Evolutionary conservation across 495 filamentous ascomycete genomes (phyloP).

Genomic region (Xylaria longipes): DNA sequence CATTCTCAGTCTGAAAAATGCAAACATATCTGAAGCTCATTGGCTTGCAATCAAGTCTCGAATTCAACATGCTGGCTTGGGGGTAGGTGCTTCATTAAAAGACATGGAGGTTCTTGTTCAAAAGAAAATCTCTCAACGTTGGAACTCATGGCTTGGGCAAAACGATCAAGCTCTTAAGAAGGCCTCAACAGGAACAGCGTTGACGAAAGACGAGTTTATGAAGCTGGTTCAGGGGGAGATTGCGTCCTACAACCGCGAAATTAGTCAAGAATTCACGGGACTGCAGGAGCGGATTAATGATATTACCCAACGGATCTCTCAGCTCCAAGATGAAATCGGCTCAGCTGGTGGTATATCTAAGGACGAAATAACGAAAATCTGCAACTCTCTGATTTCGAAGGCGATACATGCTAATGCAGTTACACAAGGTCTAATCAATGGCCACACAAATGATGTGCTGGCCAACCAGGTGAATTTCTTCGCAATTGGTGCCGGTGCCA

Average conservation of each 20-base stretch:
- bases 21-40: conserved; percentile 41
- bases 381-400: conserved; percentile 39
- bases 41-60: conserved; percentile 47
- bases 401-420: conserved; percentile 48
- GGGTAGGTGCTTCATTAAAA: conserved; percentile 1
- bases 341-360: conserved; percentile 13
- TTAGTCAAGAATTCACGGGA: conserved; percentile 34
- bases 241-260: conserved; percentile 31
- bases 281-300: conserved; percentile 33
- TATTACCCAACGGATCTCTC: conserved; percentile 15
- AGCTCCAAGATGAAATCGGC: conserved; percentile 12
- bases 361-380: conserved; percentile 39
- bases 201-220: conserved; percentile 43
- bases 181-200: conserved; percentile 30
- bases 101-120: conserved; percentile 31
- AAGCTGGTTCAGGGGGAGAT: conserved; percentile 30
- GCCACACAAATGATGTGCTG: conserved; percentile 38
- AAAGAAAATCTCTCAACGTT: conserved; percentile 31
- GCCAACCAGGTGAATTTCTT: conserved; percentile 51
- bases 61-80: conserved; percentile 26
- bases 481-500: conserved; percentile 43
- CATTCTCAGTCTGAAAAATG: conserved; percentile 42
- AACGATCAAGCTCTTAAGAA: conserved; percentile 42
- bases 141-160: conserved; percentile 45
- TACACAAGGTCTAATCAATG: conserved; percentile 35